Evolutionary conservation across 2,329 filamentous ascomycete genomes (phyloP), one percentile per base, ranked within the genome.

Genomic region (Eurotiales sp.): DNA sequence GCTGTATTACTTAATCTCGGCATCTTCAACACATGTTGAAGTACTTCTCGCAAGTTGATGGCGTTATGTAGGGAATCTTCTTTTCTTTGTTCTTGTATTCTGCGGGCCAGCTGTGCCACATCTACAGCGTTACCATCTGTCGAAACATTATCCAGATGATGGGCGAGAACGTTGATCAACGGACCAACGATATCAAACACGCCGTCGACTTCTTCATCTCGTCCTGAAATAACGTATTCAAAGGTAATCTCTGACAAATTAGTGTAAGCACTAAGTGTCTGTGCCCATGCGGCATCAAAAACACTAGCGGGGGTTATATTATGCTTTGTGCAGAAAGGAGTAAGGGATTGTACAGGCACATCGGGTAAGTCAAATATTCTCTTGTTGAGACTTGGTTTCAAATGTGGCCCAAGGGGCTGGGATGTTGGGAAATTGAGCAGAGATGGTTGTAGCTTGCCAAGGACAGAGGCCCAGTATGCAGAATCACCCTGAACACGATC

Each of bases 161-260:
- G 55, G 5, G 58, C 47, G 10, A 61, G 46, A 15, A 61, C 36
- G 19, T 61, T 61, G 21, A 60, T 57, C 7, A 59, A 42, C 1
- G 72, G 69, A 3, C 71, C 72, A 25, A 72, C 61, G 14, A 73
- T 69, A 36, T 64, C 58, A 39, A 68, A 61, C 4, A 73, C 62
- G 15, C 74, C 58, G 7, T 66, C 60, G 6, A 51, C 14, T 10
- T 30, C 15, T 14, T 67, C 61, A 30, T 73, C 67, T 5, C 73
- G 64, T 0, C 73, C 71, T 25, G 66, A 66, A 11, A 69, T 61
- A 2, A 69, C 69, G 48, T 69, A 69, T 5, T 68, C 72, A 59
- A 72, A 76, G 5, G 68, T 52, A 5, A 72, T 65, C 40, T 71
- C 64, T 27, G 71, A 60, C 3, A 60, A 65, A 1, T 61, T 65